Conservation (phyloP, 2,329 filamentous ascomycete genomes). For the Pseudogymnoascus sp. region DNA sequence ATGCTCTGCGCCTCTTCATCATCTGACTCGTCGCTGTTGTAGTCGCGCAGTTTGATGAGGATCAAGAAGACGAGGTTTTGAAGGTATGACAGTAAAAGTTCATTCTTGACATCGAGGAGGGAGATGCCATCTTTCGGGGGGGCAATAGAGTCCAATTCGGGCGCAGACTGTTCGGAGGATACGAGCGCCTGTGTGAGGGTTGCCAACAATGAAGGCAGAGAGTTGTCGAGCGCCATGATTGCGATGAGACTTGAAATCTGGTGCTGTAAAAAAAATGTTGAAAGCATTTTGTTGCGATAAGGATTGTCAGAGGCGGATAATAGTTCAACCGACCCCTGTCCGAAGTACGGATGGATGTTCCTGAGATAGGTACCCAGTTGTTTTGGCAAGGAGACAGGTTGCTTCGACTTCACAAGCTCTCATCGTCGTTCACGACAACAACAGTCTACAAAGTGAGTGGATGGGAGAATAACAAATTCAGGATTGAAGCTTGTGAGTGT, state of each 20-base stretch:
- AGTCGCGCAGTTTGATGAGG: slow-evolving; percentile 67
- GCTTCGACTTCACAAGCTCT: slow-evolving; percentile 4
- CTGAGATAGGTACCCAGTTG: slow-evolving; percentile 6
- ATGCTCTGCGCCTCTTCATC: slow-evolving; percentile 37
- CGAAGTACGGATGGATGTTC: neutral
- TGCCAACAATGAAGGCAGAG: slow-evolving; percentile 44
- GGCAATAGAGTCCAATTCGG: slow-evolving; percentile 54
- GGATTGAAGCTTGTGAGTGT: neutral
- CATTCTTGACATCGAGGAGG: slow-evolving; percentile 90
- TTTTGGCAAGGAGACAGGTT: slow-evolving; percentile 9
- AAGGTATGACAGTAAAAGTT: slow-evolving; percentile 91
- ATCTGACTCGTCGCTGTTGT: slow-evolving; percentile 27
- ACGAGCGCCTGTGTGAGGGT: slow-evolving; percentile 46
- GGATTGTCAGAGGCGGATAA: neutral
- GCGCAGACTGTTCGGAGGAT: slow-evolving; percentile 60
- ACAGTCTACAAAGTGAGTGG: neutral
- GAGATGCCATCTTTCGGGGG: slow-evolving; percentile 85
- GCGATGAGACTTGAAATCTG: slow-evolving; percentile 5
- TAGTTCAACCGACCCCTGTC: neutral
- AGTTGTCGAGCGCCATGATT: slow-evolving; percentile 42
- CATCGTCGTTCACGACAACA: slow-evolving; percentile 8
- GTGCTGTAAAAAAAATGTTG: slow-evolving; percentile 11
- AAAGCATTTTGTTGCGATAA: slow-evolving; percentile 8
- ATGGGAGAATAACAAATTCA: neutral
- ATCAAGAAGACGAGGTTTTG: slow-evolving; percentile 90